Base-by-base conservation (phyloP, 2,329 filamentous ascomycete species). In the Trichoderma cornu-damae region DNA sequence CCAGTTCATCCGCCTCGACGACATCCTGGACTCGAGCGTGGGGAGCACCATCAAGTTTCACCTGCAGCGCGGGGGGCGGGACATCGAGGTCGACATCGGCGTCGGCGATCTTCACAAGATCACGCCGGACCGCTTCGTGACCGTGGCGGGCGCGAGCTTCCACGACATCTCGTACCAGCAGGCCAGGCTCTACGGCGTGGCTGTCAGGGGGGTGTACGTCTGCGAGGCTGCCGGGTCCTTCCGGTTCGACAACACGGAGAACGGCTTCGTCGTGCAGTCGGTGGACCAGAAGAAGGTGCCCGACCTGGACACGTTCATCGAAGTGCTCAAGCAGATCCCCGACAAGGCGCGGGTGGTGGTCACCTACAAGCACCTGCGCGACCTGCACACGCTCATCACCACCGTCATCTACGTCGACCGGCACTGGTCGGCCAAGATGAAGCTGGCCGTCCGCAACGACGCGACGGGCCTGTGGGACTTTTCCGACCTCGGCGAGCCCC, bases 91-190 rank as follows among this genome's bases (percentile, higher is more conserved):
- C 12, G 87, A 94, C 59, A 81, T 97, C 56, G 76, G 84, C 52
- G 92, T 97, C 43, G 91, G 89, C 48, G 89, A 99, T 69, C 80
- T 99, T 61, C 94, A 99, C 75, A 83, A 82, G 58, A 99, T 99
- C 70, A 97, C 94, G 3, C 94, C 95, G 12, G 92, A 96, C 73
- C 88, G 92, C 60, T 99, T 97, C 69, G 89, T 97, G 54, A 90
- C 91, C 4, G 93, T 97, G 42, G 90, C 92, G 40, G 95, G 94
- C 18, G 94, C 87, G 22, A 93, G 91, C 59, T 97, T 99, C 77
- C 95, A 99, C 75, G 85, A 96, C 69, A 78, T 99, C 16, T 99
- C 95, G 1, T 99, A 99, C 71, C 94, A 99, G 69, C 92, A 97
- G 73, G 91, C 94, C n/a, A 86, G 94, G 8, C 81, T 96, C 4